These are phyloP conservation scores for Xylaria intraflava DNA, from an alignment of 495 filamentous ascomycete genomes.

Conservation along the genomic window DNA sequence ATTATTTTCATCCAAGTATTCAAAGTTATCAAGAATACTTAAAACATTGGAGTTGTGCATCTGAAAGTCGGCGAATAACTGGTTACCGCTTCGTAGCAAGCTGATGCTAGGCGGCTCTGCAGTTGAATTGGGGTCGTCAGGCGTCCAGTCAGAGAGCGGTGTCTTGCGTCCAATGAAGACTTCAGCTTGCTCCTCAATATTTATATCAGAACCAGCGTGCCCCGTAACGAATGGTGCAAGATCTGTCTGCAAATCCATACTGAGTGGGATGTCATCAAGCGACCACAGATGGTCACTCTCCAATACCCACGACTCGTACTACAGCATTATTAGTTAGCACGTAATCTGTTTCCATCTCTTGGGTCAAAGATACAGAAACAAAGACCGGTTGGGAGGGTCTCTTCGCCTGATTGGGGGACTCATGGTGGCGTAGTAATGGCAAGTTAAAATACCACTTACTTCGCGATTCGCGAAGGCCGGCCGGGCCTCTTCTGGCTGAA, in stretches of 20 bases:
- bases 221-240: conserved; percentile 39
- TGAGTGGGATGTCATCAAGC: conserved; percentile 26
- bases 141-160: conserved; percentile 15
- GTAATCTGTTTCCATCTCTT: too few relatives aligned
- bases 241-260: conserved; percentile 43
- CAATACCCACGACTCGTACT: conserved; percentile 40
- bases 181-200: conserved; percentile 41
- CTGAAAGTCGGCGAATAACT: conserved; percentile 46
- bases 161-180: conserved; percentile 43
- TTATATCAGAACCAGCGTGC: not conserved
- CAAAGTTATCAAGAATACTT: conserved; percentile 41
- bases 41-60: conserved; percentile 47
- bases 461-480: conserved; percentile 10
- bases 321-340: too few relatives aligned
- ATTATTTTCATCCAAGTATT: conserved; percentile 18
- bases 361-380: too few relatives aligned
- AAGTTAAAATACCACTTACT: too few relatives aligned
- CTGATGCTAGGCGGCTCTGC: conserved; percentile 22
- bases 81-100: conserved; percentile 36
- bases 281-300: conserved; percentile 38
- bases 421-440: too few relatives aligned
- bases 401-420: too few relatives aligned
- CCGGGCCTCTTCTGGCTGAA: conserved; percentile 7
- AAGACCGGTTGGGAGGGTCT: too few relatives aligned
- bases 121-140: conserved; percentile 1